Percentiles rank a stretch among this genome's conserved stretches.
These are phyloP conservation scores for Hypoxylon lienhwacheense DNA, from an alignment of 495 filamentous ascomycete species.

Conservation along the genomic window DNA sequence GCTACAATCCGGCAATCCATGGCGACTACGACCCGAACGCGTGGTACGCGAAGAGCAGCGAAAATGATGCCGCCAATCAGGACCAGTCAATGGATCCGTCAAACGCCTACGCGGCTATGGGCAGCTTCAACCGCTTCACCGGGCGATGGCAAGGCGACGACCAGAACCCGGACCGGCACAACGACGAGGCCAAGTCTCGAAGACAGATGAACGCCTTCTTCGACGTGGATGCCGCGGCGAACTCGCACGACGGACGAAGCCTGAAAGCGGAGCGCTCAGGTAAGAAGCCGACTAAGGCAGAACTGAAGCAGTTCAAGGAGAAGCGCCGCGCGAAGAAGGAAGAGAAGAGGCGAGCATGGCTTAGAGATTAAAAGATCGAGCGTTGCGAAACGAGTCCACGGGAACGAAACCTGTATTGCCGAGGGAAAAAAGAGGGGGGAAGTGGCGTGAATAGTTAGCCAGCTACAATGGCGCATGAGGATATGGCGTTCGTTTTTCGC, in stretches of 20 bases:
- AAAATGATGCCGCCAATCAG: conserved; percentile 33
- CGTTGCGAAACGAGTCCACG: too few relatives aligned
- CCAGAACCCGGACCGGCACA: conserved; percentile 57
- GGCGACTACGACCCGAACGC: conserved; percentile 94
- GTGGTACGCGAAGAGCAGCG: conserved; percentile 70
- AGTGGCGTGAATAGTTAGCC: conserved; percentile 17
- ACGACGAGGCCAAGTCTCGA: conserved; percentile 84
- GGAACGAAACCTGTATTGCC: too few relatives aligned
- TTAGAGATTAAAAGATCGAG: conserved; percentile 82
- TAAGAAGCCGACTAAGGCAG: conserved; percentile 84
- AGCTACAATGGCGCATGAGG: conserved; percentile 22
- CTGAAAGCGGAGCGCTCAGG: conserved; percentile 85
- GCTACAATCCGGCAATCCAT: conserved; percentile 95
- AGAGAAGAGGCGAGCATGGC: conserved; percentile 90
- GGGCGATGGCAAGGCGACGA: conserved; percentile 82
- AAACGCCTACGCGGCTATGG: conserved; percentile 64
- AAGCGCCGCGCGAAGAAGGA: conserved; percentile 80
- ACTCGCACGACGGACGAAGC: conserved; percentile 87
- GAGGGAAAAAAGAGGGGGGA: too few relatives aligned
- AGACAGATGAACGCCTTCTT: conserved; percentile 95
- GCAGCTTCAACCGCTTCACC: conserved; percentile 88
- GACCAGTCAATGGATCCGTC: conserved; percentile 34
- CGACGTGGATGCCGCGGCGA: conserved; percentile 96
- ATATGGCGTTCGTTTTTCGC: conserved; percentile 20
- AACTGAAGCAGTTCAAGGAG: conserved; percentile 74